Percentiles rank a stretch among this genome's conserved stretches.
phyloP scores from a whole-genome alignment of 2,329 filamentous ascomycete species.

The Scolecobasidium constrictum region DNA sequence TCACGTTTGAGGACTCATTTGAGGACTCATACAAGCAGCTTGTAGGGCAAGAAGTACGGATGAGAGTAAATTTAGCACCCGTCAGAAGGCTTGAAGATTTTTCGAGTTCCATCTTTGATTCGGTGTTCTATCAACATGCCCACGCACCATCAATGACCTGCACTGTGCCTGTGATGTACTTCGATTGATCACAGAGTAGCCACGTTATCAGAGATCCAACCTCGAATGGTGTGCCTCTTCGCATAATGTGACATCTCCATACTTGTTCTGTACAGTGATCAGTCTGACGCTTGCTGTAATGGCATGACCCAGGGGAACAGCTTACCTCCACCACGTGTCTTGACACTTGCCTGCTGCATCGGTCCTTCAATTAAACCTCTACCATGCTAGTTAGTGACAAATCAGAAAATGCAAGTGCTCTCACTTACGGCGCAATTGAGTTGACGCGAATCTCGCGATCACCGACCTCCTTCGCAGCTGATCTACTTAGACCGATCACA shows the following conservation, averaged over 20 bases:
- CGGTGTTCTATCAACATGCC: neutral
- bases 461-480: conserved; percentile 29
- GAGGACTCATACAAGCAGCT: too few relatives aligned
- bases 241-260: conserved; percentile 1
- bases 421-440: conserved; percentile 5
- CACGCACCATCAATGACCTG: conserved; percentile 4
- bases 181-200: conserved; percentile 3
- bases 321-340: conserved; percentile 1
- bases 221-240: conserved; percentile 6
- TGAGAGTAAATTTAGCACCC: too few relatives aligned
- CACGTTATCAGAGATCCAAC: conserved; percentile 3
- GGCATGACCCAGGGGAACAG: too few relatives aligned
- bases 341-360: neutral
- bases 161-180: conserved; percentile 6
- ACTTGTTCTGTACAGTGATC: too few relatives aligned
- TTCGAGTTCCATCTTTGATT: neutral
- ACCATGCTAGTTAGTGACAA: neutral
- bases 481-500: conserved; percentile 28
- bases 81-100: too few relatives aligned
- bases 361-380: conserved; percentile 3
- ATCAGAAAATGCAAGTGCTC: neutral
- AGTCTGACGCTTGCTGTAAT: too few relatives aligned
- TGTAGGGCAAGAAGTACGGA: too few relatives aligned
- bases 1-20: too few relatives aligned
- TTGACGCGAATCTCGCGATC: conserved; percentile 4